Base-by-base conservation (phyloP, 768 basidiomycete genomes). In the Dacryopinax spathularia region DNA sequence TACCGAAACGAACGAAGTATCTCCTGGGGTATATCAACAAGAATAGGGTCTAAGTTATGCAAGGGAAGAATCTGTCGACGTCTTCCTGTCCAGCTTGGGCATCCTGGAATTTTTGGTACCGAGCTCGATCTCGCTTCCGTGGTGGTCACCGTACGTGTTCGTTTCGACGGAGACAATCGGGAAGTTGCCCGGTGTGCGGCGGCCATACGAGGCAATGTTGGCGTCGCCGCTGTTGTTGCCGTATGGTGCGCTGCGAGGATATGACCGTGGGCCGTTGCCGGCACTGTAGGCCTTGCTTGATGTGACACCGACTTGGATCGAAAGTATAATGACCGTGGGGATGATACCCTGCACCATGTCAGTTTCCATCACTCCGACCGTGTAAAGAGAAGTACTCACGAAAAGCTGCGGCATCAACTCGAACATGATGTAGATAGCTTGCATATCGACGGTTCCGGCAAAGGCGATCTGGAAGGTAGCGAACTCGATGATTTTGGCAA, bases 201-300 rank as follows among this genome's bases (percentile, higher is more conserved):
- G 48, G 6, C 48, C 48, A 56, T 15, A 56, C 3, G 48, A 56
- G 18, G 13, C 31, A 29, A 56, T 6, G 20, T 56, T 25, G 13
- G 48, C 13, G 3, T 56, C 48, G 5, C 48, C 48, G 25, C 48
- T 56, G 48, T 56, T 56, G 48, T 22, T 10, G 6, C 48, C 48
- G 31, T 27, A 56, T 56, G 29, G 25, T 9, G 15, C 20, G 48
- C 10, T 15, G 25, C 48, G 48, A 9, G 48, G 48, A 29, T 27
- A 31, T 6, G 48, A 56, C 25, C 29, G 48, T 4, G 48, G 48
- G 3, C 48, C 48, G 18, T 56, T 56, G 48, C 48, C 48, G 2
- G 48, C 48, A 18, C 48, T 56, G 48, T 56, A 56, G 4, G 48
- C 48, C 25, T 56, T 56, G 48, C 48, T 56, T 56, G 48, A 56